Conservation (phyloP, 2,329 filamentous ascomycete species). For the Aureobasidium sp. region DNA sequence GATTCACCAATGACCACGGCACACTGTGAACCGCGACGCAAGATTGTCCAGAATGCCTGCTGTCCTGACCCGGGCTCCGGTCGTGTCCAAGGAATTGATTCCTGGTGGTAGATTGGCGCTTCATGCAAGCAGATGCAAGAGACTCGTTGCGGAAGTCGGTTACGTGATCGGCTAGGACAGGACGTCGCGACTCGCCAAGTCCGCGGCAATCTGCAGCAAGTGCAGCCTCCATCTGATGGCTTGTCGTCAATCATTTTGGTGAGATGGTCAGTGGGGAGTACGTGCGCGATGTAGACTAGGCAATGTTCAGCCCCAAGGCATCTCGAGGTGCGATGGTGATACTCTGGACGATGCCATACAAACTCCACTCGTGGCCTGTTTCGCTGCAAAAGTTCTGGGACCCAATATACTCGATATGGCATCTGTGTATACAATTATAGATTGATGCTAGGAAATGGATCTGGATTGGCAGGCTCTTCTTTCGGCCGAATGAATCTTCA, state of each 20-base stretch:
- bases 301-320: background rate
- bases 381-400: background rate
- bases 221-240: conserved; percentile 10
- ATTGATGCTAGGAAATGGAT: background rate
- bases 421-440: background rate
- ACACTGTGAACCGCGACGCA: background rate
- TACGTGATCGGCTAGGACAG: conserved; percentile 3
- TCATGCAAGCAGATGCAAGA: conserved; percentile 14
- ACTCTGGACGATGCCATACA: background rate
- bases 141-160: conserved; percentile 9
- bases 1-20: background rate
- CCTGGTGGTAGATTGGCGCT: background rate
- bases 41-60: background rate
- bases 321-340: background rate
- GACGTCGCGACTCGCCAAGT: background rate
- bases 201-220: conserved; percentile 11
- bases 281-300: background rate
- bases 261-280: background rate
- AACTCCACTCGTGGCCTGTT: background rate
- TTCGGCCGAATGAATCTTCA: background rate
- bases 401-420: background rate
- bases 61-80: background rate
- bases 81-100: background rate
- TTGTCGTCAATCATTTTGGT: background rate
- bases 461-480: background rate